Evolutionary conservation across 2,329 filamentous ascomycete species (phyloP).

Genomic region (Trichoderma arundinaceum): DNA sequence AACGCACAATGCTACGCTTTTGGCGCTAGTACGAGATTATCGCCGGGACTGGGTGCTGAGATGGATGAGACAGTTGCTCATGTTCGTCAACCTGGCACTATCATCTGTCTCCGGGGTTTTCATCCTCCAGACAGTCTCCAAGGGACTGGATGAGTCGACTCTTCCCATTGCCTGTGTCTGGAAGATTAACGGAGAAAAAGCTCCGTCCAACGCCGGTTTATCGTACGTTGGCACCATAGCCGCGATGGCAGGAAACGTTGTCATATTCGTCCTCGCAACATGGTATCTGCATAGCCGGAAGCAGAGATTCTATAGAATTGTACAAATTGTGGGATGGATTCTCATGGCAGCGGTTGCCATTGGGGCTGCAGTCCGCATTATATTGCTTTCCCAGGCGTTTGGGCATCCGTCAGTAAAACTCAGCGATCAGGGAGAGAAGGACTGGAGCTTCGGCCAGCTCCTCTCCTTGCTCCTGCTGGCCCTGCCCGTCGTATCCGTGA

Average conservation of each 20-base stretch:
- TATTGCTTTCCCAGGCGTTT: slow-evolving; percentile 66
- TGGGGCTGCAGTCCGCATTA: slow-evolving; percentile 62
- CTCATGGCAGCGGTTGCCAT: slow-evolving; percentile 64
- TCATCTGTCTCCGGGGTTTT: slow-evolving; percentile 62
- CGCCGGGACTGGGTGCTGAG: slow-evolving; percentile 69
- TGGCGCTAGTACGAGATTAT: slow-evolving; percentile 70
- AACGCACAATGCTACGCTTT: slow-evolving; percentile 67
- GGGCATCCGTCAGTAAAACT: slow-evolving; percentile 57
- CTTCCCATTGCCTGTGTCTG: slow-evolving; percentile 68
- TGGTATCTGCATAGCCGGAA: slow-evolving; percentile 67
- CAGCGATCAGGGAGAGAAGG: slow-evolving; percentile 58
- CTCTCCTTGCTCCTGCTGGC: slow-evolving; percentile 63
- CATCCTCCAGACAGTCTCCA: slow-evolving; percentile 60
- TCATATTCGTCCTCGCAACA: slow-evolving; percentile 64
- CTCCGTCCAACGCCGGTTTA: slow-evolving; percentile 48
- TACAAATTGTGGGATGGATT: slow-evolving; percentile 60
- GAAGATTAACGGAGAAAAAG: slow-evolving; percentile 49
- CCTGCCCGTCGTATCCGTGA: slow-evolving; percentile 63
- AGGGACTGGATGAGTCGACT: slow-evolving; percentile 56
- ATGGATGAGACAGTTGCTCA: slow-evolving; percentile 69
- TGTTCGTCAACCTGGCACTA: slow-evolving; percentile 68
- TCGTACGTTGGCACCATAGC: slow-evolving; percentile 65
- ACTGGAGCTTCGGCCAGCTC: slow-evolving; percentile 68
- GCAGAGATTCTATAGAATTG: slow-evolving; percentile 59
- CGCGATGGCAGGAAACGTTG: slow-evolving; percentile 63